A percentile compares a stretch with the other conserved stretches of the same genome.
These are phyloP conservation scores for Cyclotella kingstonii DNA, from an alignment of 108 stramenopile species.

Conservation along the genomic window DNA sequence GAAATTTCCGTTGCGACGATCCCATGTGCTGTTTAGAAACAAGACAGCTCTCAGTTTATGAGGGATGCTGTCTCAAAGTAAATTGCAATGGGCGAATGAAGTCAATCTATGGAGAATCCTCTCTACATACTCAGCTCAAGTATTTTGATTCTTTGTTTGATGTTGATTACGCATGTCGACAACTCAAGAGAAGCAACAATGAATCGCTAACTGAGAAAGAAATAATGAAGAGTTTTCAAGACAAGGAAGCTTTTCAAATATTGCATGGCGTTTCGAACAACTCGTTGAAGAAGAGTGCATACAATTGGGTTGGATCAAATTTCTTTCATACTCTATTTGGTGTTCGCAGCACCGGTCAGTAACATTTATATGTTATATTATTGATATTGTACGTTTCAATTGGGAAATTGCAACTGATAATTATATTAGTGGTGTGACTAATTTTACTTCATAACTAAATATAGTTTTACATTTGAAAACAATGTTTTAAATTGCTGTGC, in stretches of 20 bases:
- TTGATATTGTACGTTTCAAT: too few relatives aligned
- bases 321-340: conserved; percentile 68
- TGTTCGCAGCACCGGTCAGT: conserved; percentile 4
- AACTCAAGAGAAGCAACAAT: conserved; percentile 33
- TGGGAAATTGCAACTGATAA: too few relatives aligned
- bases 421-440: too few relatives aligned
- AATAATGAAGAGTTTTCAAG: conserved; percentile 48
- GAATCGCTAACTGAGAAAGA: conserved; percentile 43
- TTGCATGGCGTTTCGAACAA: conserved; percentile 29
- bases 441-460: too few relatives aligned
- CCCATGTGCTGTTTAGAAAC: conserved; percentile 77
- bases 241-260: conserved; percentile 45
- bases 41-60: conserved; percentile 74
- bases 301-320: conserved; percentile 70
- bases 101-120: conserved; percentile 45
- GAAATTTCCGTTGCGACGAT: conserved; percentile 73
- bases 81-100: conserved; percentile 78
- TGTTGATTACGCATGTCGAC: conserved; percentile 58
- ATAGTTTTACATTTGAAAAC: too few relatives aligned
- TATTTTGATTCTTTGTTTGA: conserved; percentile 84
- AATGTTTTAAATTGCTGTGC: too few relatives aligned
- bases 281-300: conserved; percentile 48
- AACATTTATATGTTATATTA: neutral
- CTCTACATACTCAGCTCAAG: conserved; percentile 77
- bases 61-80: conserved; percentile 63